These are phyloP conservation scores for Fusarium foetens DNA, from an alignment of 2,329 filamentous ascomycete genomes.

Conservation along the genomic window DNA sequence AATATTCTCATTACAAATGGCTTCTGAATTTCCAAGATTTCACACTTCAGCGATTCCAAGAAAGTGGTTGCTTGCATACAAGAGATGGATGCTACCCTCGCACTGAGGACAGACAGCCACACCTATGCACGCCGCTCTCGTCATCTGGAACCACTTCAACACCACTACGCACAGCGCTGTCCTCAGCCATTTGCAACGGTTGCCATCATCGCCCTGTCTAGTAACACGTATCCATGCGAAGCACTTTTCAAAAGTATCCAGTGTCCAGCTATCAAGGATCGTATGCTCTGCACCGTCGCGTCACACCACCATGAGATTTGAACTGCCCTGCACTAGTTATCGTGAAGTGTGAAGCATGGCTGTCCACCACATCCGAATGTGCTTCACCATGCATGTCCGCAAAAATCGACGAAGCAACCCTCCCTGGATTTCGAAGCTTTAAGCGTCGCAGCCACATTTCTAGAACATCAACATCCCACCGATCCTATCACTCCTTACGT, in stretches of 20 bases:
- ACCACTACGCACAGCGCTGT: slow-evolving; percentile 25
- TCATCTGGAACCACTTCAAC: slow-evolving; percentile 40
- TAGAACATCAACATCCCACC: slow-evolving; percentile 25
- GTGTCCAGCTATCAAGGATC: neutral
- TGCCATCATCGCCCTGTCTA: slow-evolving; percentile 19
- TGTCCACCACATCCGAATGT: slow-evolving; percentile 9
- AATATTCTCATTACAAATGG: slow-evolving; percentile 1
- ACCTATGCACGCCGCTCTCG: slow-evolving; percentile 40
- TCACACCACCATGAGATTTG: slow-evolving; percentile 24
- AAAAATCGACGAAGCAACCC: slow-evolving; percentile 24
- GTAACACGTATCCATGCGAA: neutral
- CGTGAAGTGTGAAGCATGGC: slow-evolving; percentile 11
- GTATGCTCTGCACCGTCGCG: slow-evolving; percentile 16
- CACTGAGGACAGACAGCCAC: slow-evolving; percentile 25
- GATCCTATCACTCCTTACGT: slow-evolving; percentile 2
- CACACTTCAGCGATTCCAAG: slow-evolving; percentile 5
- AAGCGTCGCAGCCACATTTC: slow-evolving; percentile 34
- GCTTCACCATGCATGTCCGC: slow-evolving; percentile 21
- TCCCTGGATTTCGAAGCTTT: slow-evolving; percentile 21
- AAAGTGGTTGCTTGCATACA: slow-evolving; percentile 19
- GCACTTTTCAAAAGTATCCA: neutral
- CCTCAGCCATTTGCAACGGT: slow-evolving; percentile 26
- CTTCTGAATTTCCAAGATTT: slow-evolving; percentile 12
- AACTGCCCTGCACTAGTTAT: slow-evolving; percentile 14
- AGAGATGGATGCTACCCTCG: slow-evolving; percentile 35